Conservation (phyloP, 2,329 filamentous ascomycete species). For the Westerdykella sp. region DNA sequence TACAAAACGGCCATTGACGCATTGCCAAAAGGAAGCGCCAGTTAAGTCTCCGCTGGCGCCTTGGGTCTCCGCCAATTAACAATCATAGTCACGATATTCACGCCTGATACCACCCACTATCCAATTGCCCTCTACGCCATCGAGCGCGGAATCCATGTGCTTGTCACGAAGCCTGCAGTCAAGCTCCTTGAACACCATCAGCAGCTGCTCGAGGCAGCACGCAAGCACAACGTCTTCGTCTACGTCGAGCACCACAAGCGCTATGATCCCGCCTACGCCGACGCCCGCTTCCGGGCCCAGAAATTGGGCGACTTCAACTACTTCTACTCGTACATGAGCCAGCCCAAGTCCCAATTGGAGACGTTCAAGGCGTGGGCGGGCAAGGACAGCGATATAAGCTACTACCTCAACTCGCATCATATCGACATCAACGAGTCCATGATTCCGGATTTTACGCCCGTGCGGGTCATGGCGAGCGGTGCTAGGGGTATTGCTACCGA, state of each 20-base stretch:
- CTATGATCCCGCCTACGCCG: slow-evolving; percentile 86
- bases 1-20: slow-evolving; percentile 87
- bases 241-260: slow-evolving; percentile 97
- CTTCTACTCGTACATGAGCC: slow-evolving; percentile 95
- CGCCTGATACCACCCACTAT: slow-evolving; percentile 86
- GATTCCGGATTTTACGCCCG: slow-evolving; percentile 74
- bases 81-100: slow-evolving; percentile 75
- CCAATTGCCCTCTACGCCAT: slow-evolving; percentile 90
- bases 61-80: neutral
- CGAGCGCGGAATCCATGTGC: slow-evolving; percentile 77
- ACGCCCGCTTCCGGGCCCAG: slow-evolving; percentile 71
- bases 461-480: slow-evolving; percentile 70
- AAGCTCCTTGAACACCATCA: slow-evolving; percentile 78
- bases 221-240: slow-evolving; percentile 74
- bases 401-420: slow-evolving; percentile 95
- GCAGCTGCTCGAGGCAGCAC: slow-evolving; percentile 64
- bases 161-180: slow-evolving; percentile 90
- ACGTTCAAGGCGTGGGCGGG: slow-evolving; percentile 95
- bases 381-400: slow-evolving; percentile 85
- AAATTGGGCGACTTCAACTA: slow-evolving; percentile 93
- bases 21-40: slow-evolving; percentile 73
- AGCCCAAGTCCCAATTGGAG: slow-evolving; percentile 65
- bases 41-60: slow-evolving; percentile 13
- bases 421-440: slow-evolving; percentile 89
- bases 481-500: slow-evolving; percentile 72